Evolutionary conservation across 257 asterid genomes (phyloP).

Genomic region (Lycium ferocissimum): DNA sequence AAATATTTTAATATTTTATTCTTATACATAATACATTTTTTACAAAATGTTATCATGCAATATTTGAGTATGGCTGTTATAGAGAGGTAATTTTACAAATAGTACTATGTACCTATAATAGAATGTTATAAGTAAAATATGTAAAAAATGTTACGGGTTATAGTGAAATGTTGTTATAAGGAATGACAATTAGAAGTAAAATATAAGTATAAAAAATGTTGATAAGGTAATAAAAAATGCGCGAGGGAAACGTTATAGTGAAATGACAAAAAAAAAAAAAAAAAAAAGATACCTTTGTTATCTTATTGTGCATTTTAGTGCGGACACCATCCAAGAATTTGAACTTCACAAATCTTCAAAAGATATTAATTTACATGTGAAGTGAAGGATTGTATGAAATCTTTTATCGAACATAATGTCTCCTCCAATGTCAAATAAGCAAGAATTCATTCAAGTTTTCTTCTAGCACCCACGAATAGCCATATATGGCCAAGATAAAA

Average conservation of each 20-base stretch:
- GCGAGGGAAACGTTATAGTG: too few species aligned
- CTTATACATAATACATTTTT: too few species aligned
- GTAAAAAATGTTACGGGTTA: too few species aligned
- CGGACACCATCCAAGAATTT: background rate
- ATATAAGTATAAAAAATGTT: too few species aligned
- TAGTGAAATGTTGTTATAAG: too few species aligned
- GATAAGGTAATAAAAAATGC: background rate
- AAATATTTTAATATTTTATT: too few species aligned
- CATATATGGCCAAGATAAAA: background rate
- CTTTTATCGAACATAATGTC: background rate
- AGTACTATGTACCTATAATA: too few species aligned
- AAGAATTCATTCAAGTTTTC: background rate
- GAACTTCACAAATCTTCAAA: conserved; percentile 14
- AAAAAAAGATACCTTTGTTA: background rate
- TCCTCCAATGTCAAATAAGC: conserved; percentile 25
- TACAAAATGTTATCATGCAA: too few species aligned
- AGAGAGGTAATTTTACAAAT: too few species aligned
- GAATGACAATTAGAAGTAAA: background rate
- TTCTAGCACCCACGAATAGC: background rate
- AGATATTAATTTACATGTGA: background rate
- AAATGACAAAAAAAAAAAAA: too few species aligned
- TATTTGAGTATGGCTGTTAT: too few species aligned
- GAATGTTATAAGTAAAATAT: too few species aligned
- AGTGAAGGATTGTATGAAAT: background rate
- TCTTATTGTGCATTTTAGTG: conserved; percentile 2